Evolutionary conservation across 139 green algal species (phyloP).

Genomic region (Cymbomonas tetramitiformis): DNA sequence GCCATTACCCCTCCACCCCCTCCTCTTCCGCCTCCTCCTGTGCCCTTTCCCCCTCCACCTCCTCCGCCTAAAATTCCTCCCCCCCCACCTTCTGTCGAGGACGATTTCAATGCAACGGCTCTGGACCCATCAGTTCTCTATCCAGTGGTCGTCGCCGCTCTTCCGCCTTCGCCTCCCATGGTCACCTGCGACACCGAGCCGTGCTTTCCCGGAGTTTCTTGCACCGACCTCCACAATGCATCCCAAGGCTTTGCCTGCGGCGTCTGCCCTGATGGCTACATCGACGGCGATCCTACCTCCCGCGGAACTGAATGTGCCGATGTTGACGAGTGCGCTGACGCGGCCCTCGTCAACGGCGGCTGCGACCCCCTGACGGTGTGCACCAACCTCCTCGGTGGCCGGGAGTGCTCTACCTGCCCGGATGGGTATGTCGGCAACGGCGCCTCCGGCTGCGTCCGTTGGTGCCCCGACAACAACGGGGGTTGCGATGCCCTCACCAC

Average conservation of each 20-base stretch:
- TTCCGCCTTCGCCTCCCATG: no score
- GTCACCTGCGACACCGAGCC: background rate
- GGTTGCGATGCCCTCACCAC: background rate
- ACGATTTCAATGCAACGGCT: no score
- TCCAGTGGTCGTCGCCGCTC: no score
- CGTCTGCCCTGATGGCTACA: background rate
- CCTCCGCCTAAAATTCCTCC: no score
- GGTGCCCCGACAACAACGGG: background rate
- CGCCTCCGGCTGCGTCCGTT: background rate
- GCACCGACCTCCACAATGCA: background rate
- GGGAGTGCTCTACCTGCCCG: conserved; percentile 4
- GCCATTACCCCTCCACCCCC: no score
- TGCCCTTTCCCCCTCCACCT: no score
- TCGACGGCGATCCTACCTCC: no score
- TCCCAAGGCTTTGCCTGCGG: background rate
- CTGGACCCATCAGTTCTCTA: no score
- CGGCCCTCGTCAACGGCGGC: background rate
- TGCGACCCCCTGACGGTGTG: conserved; percentile 5
- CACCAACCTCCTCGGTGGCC: background rate
- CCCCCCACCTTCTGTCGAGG: no score
- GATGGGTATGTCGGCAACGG: conserved; percentile 2
- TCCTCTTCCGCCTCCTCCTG: no score
- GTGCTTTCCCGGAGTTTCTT: background rate
- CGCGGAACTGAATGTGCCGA: background rate
- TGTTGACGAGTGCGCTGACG: background rate